Evolutionary conservation across 129 eudicot species (phyloP).

Genomic region (Apium graveolens): DNA sequence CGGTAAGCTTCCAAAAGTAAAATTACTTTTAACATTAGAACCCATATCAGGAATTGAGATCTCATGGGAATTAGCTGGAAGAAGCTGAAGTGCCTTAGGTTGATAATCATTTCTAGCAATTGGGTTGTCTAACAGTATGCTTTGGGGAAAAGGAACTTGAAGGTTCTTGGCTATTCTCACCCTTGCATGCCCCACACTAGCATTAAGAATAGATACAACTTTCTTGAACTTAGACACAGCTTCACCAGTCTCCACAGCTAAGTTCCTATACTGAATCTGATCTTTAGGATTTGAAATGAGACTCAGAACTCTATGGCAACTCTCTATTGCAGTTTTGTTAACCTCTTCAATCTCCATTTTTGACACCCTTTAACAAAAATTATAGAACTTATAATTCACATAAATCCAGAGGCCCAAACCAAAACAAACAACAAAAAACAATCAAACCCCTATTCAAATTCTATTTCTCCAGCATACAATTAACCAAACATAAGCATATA

Average conservation of each 20-base stretch:
- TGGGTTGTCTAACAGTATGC: conserved; percentile 50
- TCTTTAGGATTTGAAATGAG: conserved; percentile 67
- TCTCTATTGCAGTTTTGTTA: conserved; percentile 82
- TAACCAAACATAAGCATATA: conserved; percentile 1
- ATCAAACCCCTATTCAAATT: background rate
- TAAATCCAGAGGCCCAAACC: conserved; percentile 13
- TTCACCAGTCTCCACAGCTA: conserved; percentile 71
- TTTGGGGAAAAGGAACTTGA: conserved; percentile 47
- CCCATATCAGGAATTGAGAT: conserved; percentile 46
- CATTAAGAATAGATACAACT: conserved; percentile 68
- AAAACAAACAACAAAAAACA: background rate
- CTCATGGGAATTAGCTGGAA: conserved; percentile 29
- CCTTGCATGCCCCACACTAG: conserved; percentile 86
- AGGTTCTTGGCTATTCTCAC: conserved; percentile 49
- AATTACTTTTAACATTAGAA: conserved; percentile 48
- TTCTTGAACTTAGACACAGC: conserved; percentile 78
- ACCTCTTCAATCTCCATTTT: conserved; percentile 91
- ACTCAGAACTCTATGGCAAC: conserved; percentile 70
- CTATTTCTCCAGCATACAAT: background rate
- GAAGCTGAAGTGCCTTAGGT: conserved; percentile 53
- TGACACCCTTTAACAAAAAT: conserved; percentile 4
- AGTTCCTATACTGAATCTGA: conserved; percentile 47
- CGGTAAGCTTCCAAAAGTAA: conserved; percentile 40
- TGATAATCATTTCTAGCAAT: conserved; percentile 29
- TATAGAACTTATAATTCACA: conserved; percentile 16